Base-by-base conservation (phyloP, 176 grass and related monocot species). In the Oryza australiensis region DNA sequence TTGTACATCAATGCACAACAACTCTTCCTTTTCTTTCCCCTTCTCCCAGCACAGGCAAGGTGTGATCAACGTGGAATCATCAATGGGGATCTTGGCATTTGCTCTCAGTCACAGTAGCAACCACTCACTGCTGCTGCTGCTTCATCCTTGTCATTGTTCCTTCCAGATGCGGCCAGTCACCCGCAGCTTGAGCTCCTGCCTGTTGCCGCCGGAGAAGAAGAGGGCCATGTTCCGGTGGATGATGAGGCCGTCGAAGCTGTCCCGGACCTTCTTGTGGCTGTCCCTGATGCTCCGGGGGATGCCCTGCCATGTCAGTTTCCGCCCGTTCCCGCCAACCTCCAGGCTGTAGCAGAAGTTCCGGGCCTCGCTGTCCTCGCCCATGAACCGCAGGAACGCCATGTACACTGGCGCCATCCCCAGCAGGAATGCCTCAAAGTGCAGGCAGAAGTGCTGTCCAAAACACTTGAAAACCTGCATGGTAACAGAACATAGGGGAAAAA, bases 181-280 rank as follows among this genome's bases (percentile, higher is more conserved):
- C 26, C 89, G 85, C 82, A 91, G 81, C 82, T 91, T 91, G 72
- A 91, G 85, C 82, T 91, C 89, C 59, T 88, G 82, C 82, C 66
- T 45, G 37, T 57, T 67, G 59, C 85, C 81, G 0, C 82, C 82
- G 0, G 85, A 91, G 89, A 91, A 88, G 85, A 88, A 82, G 45
- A 88, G 76, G 7, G 89, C 89, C 89, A 88, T 85, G 82, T 88
- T 91, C 28, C 85, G 65, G 77, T 91, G 82, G 71, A 91, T 88
- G 85, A 88, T 87, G 41, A 91, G 85, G 1, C 89, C 89, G 1
- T 91, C 89, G 2, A 71, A 91, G 85, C 89, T 91, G 80, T 91
- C 89, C 48, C 89, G 69, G 55, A 85, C 89, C 57, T 80, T 88
- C 85, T 68, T 80, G 81, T 88, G 82, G 45, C 85, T 76, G 27